Evolutionary conservation across 345 rosid species (phyloP), one percentile per base, ranked within the genome.

Genomic region (Melastoma malabathricum): DNA sequence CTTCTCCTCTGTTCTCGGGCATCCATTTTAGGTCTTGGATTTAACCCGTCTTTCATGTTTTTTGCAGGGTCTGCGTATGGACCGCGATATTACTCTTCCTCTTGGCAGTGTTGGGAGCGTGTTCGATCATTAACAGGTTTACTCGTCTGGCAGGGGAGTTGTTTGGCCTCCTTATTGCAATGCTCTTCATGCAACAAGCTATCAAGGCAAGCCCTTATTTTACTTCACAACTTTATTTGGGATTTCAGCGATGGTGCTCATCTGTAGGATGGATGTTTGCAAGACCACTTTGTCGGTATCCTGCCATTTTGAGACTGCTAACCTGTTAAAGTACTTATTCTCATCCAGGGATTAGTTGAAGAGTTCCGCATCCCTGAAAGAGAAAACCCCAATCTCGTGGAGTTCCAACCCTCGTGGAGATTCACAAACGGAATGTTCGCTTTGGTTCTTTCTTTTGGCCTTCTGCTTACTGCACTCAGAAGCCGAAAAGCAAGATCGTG

Each of bases 121-220:
- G 96, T 77, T 76, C 94, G 41, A 83, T 90, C 57, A 86, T 90
- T 72, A 90, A 75, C 69, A 73, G 98, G 64, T 90, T 90, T 64
- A 90, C 98, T 51, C 84, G 98, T 47, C 44, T 90, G 16, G 94
- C 98, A 3, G 96, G 98, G 13, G 98, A 86, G 68, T 67, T 90
- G 23, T 90, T 90, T 65, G 98, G 96, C 68, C 75, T 90, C 39
- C 86, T 89, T 38, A 89, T 89, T 19, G 96, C 96, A 17, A 81
- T 89, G 84, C 89, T 90, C 58, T 90, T 86, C 63, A 76, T 86
- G 90, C 94, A 89, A 76, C 72, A 89, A 72, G 96, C 97, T 61
- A 80, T 89, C 34, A 86, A 66, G 68, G 97, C 86, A 59, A 78
- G 72, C 56, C 27, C 31, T 27, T 27, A 27, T 27, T 27, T 3